Evolutionary conservation across 371 early-diverging fungal species (phyloP).

Genomic region (Gilbertella persicaria): DNA sequence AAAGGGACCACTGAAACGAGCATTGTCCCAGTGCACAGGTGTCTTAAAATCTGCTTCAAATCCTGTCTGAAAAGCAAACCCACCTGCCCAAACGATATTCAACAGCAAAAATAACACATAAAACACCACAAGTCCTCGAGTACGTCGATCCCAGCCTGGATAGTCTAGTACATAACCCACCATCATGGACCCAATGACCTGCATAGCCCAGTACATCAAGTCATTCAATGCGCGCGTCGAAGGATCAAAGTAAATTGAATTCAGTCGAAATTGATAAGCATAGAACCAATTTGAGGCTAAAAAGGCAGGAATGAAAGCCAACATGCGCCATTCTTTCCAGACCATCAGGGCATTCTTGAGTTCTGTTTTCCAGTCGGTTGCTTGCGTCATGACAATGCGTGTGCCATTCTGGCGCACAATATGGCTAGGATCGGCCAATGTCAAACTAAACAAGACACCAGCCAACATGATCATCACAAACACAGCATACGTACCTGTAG

Average conservation of each 20-base stretch:
- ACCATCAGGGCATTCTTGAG: slow-evolving; percentile 54
- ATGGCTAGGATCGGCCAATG: slow-evolving; percentile 57
- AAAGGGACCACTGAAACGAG: slow-evolving; percentile 52
- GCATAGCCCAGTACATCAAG: slow-evolving; percentile 68
- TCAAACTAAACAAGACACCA: slow-evolving; percentile 52
- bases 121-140: slow-evolving; percentile 54
- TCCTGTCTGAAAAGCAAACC: slow-evolving; percentile 54
- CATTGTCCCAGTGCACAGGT: slow-evolving; percentile 27
- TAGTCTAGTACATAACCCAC: slow-evolving; percentile 60
- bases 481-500: slow-evolving; percentile 60
- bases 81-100: slow-evolving; percentile 62
- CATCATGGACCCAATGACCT: slow-evolving; percentile 59
- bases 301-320: slow-evolving; percentile 64
- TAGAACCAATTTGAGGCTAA: slow-evolving; percentile 76
- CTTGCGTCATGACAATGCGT: slow-evolving; percentile 45
- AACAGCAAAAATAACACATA: slow-evolving; percentile 44
- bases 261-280: slow-evolving; percentile 58
- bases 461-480: slow-evolving; percentile 65
- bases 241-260: slow-evolving; percentile 51
- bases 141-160: slow-evolving; percentile 38
- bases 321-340: slow-evolving; percentile 61
- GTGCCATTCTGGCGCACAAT: slow-evolving; percentile 66
- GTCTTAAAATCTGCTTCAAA: slow-evolving; percentile 31
- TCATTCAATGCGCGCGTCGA: slow-evolving; percentile 66
- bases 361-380: slow-evolving; percentile 54